Percentiles rank a stretch among this genome's conserved stretches.
phyloP scores from a whole-genome alignment of 73 alveolate species.

The Paramecium pentaurelia region DNA sequence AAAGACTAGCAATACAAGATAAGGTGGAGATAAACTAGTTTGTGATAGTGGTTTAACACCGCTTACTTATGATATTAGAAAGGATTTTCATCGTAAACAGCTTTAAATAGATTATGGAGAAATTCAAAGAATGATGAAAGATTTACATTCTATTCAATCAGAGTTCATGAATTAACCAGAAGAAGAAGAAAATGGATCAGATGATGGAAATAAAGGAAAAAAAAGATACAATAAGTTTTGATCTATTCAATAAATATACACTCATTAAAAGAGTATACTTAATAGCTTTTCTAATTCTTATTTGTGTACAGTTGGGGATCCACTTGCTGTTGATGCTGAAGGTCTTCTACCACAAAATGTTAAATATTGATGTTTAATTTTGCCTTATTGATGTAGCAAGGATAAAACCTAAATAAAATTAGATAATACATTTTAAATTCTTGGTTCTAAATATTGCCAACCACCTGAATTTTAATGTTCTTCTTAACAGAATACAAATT shows the following conservation, averaged over 20 bases:
- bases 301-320: conserved; percentile 73
- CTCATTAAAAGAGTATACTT: conserved; percentile 7
- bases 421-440: conserved; percentile 65
- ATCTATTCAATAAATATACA: background rate
- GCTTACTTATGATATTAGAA: conserved; percentile 14
- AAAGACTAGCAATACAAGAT: background rate
- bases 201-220: conserved; percentile 1
- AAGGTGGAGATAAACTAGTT: background rate
- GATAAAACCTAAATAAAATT: conserved; percentile 44
- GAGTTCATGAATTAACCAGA: background rate
- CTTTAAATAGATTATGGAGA: background rate
- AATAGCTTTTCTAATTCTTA: conserved; percentile 66
- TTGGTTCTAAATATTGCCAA: conserved; percentile 73
- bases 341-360: conserved; percentile 75
- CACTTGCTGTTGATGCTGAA: conserved; percentile 87
- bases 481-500: conserved; percentile 75
- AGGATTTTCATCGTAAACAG: conserved; percentile 7
- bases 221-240: conserved; percentile 1
- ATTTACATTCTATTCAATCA: background rate
- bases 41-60: conserved; percentile 39
- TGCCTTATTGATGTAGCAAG: conserved; percentile 4
- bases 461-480: conserved; percentile 84
- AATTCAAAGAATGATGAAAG: background rate
- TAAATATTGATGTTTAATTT: conserved; percentile 39
- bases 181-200: conserved; percentile 17